Evolutionary conservation across 768 basidiomycete species (phyloP), one percentile per base, ranked within the genome.

Genomic region (Russula brevipes): DNA sequence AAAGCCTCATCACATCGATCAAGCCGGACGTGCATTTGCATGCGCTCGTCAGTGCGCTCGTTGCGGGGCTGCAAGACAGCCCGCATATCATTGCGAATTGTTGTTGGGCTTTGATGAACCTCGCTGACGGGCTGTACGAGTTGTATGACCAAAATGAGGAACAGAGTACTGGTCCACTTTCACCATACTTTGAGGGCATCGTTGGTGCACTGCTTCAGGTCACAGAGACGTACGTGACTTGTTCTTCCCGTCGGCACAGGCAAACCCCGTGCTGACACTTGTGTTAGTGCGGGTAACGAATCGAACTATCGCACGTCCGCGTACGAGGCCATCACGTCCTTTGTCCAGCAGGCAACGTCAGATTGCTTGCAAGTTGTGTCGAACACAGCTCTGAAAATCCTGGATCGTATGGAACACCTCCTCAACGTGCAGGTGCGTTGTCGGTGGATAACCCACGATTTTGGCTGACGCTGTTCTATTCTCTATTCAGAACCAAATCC

Each of bases 81-180:
- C 88, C 94, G 2, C 80, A 94, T 24, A 94, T 98, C 66, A 84
- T 90, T 31, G 85, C 92, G 41, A 96, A 96, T 76, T 96, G 92
- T 74, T 97, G 94, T 71, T 97, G 96, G 90, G 91, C 90, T 10
- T 75, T 99, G 69, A 96, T 92, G 90, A 98, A 96, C 75, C 79
- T 99, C 38, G 89, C 91, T 10, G 90, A 97, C 72, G 94, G 97
- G 69, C 80, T 97, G 16, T 88, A 86, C 5, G 85, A 84, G 63
- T 79, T 82, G 50, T 88, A 89, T 64, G 83, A 85, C 19, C 80
- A 80, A 3, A 83, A 85, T 24, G 78, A 78, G n/a, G 70, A 79
- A 42, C 73, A 77, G 17, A 78, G 77, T 54, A 82, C 78, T 16
- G 85, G 86, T 19, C 83, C 86, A n/a, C 75, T 99, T 64, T 89